A percentile compares a stretch with the other conserved stretches of the same genome.
Conservation (phyloP, 495 filamentous ascomycete species). For the Cercophora samala region DNA sequence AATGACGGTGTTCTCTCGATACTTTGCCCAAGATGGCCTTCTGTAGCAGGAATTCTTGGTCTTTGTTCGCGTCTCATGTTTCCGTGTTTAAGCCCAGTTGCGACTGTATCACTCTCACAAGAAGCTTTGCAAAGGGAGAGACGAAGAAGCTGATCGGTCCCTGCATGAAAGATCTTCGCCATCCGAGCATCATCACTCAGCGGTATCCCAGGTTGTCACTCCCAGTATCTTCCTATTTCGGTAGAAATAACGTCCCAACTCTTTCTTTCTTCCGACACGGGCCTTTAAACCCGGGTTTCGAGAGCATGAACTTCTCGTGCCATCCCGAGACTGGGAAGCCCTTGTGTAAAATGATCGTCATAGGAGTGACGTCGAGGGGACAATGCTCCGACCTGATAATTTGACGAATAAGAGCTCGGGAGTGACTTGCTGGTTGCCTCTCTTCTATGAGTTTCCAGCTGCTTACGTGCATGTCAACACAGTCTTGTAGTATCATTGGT, state of each 20-base stretch:
- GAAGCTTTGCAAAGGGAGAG: background rate
- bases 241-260: background rate
- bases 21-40: background rate
- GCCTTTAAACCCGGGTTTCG: background rate
- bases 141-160: background rate
- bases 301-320: background rate
- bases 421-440: background rate
- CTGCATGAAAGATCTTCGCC: background rate
- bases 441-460: background rate
- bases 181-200: background rate
- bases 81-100: background rate
- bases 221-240: background rate
- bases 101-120: background rate
- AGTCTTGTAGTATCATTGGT: background rate
- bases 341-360: background rate
- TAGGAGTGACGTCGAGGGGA: constrained; percentile 1
- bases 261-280: background rate
- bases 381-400: background rate
- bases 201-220: background rate
- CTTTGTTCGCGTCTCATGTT: background rate
- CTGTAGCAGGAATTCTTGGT: too few species aligned
- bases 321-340: background rate
- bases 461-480: background rate
- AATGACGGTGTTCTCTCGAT: background rate
- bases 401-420: background rate